Percentiles rank a stretch among this genome's conserved stretches.
Conservation (phyloP, 768 basidiomycete genomes). For the Pluteus cervinus region DNA sequence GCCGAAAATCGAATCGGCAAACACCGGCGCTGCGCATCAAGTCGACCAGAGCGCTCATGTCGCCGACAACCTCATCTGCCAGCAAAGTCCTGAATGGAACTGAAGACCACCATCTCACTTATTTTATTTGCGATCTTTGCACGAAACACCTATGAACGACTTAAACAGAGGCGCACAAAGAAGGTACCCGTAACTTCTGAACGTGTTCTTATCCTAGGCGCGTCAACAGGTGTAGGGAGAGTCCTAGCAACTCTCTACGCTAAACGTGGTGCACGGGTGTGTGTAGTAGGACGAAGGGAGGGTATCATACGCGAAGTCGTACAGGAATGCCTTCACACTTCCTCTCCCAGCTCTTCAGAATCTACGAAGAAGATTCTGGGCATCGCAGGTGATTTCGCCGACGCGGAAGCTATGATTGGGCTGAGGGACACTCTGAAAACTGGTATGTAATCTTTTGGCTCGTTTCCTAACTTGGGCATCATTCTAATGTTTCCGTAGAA, state of each 20-base stretch:
- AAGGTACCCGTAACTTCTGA: constrained; percentile 44
- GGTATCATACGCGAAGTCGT: constrained; percentile 51
- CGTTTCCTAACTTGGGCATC: no score
- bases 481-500: constrained; percentile 32
- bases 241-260: constrained; percentile 68
- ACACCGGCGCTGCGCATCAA: no score
- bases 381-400: constrained; percentile 57
- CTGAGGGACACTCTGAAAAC: constrained; percentile 30
- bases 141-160: no score
- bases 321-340: constrained; percentile 43
- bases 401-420: constrained; percentile 59
- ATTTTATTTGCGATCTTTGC: no score
- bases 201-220: constrained; percentile 78
- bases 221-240: constrained; percentile 77
- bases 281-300: constrained; percentile 64
- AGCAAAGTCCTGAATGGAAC: no score
- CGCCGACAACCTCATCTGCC: no score
- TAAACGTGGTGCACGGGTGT: constrained; percentile 66
- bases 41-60: no score
- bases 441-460: background rate
- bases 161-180: constrained; percentile 21
- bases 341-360: constrained; percentile 10
- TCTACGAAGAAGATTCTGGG: constrained; percentile 35
- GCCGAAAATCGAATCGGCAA: no score
- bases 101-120: no score